These are phyloP conservation scores for Entonaema liquescens DNA, from an alignment of 495 filamentous ascomycete species.

Conservation along the genomic window DNA sequence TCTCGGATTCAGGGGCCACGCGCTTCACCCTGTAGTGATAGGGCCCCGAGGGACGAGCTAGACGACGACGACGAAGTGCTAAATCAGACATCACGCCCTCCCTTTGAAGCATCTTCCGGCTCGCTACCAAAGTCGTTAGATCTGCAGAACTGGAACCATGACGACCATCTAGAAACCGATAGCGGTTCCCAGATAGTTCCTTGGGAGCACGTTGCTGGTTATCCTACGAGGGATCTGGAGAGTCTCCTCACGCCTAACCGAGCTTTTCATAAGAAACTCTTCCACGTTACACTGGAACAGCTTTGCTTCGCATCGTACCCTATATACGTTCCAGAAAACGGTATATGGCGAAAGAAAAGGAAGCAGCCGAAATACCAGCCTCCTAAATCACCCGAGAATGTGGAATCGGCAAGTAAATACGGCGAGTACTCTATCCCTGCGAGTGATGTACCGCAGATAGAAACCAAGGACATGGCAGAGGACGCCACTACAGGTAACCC, in stretches of 20 bases:
- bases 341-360: slow-evolving; percentile 84
- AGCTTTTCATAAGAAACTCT: slow-evolving; percentile 84
- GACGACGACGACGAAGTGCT: slow-evolving; percentile 55
- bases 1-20: slow-evolving; percentile 51
- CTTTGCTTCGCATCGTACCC: slow-evolving; percentile 87
- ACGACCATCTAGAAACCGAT: slow-evolving; percentile 61
- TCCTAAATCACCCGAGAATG: slow-evolving; percentile 45
- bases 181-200: slow-evolving; percentile 65
- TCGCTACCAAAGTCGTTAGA: slow-evolving; percentile 48
- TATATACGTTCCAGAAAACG: slow-evolving; percentile 85
- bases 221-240: slow-evolving; percentile 79
- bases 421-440: slow-evolving; percentile 27
- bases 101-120: slow-evolving; percentile 46
- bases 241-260: slow-evolving; percentile 81
- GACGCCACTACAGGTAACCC: slow-evolving; percentile 48
- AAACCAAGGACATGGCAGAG: slow-evolving; percentile 51
- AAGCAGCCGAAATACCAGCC: slow-evolving; percentile 58
- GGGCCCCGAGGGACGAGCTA: slow-evolving; percentile 49
- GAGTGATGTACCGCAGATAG: slow-evolving; percentile 47
- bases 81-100: slow-evolving; percentile 43
- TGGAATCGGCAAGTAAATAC: slow-evolving; percentile 25
- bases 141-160: slow-evolving; percentile 64
- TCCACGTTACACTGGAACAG: slow-evolving; percentile 87
- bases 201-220: slow-evolving; percentile 82
- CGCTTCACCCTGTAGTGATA: slow-evolving; percentile 36